Evolutionary conservation across 1,139 yeast species (phyloP).

Genomic region (Suhomyces taliae): DNA sequence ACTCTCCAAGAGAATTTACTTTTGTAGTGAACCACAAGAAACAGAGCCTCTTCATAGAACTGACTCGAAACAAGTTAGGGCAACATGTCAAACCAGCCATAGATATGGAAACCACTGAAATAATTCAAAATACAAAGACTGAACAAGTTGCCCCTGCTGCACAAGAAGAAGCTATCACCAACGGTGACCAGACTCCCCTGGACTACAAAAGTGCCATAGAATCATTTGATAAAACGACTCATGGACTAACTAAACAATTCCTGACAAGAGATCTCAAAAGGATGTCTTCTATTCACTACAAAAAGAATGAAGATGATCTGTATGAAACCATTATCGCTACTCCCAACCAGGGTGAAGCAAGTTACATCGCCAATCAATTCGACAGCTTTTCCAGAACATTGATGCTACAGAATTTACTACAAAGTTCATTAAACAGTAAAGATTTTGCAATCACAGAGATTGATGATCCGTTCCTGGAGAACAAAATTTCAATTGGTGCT

Average conservation of each 20-base stretch:
- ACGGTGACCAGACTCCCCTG: conserved; percentile 9
- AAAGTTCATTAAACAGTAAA: conserved; percentile 14
- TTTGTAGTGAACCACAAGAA: neutral
- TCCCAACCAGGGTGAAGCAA: conserved; percentile 16
- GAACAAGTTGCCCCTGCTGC: neutral
- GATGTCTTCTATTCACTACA: conserved; percentile 14
- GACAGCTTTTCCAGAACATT: conserved; percentile 31
- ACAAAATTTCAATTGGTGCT: conserved; percentile 30
- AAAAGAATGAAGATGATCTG: conserved; percentile 4
- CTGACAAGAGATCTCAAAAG: conserved; percentile 2
- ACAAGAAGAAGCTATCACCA: too few relatives aligned
- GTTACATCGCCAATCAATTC: conserved; percentile 19
- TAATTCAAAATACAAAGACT: too few relatives aligned
- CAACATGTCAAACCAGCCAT: neutral
- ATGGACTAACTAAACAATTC: neutral
- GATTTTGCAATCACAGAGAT: conserved; percentile 23
- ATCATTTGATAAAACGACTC: conserved; percentile 15
- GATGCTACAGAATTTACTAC: conserved; percentile 27
- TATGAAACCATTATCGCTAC: conserved; percentile 16
- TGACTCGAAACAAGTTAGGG: neutral
- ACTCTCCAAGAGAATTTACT: neutral
- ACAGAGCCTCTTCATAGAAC: neutral
- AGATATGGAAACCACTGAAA: neutral
- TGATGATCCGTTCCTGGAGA: conserved; percentile 32
- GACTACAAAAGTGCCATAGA: conserved; percentile 20